These are phyloP conservation scores for Herpetospermum pedunculosum DNA, from an alignment of 306 rosid species.

Conservation along the genomic window DNA sequence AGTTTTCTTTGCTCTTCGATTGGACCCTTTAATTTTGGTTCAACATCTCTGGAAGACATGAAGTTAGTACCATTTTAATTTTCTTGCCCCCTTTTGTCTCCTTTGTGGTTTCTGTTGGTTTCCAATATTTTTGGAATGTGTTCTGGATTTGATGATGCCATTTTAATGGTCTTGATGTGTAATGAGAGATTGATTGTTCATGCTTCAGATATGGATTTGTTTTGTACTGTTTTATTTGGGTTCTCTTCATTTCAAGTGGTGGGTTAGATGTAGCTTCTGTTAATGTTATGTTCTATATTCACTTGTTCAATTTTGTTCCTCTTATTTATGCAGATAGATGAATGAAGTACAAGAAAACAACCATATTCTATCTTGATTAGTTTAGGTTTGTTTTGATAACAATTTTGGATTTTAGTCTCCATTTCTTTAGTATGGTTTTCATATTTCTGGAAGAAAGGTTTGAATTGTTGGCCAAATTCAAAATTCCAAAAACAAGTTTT, in stretches of 20 bases:
- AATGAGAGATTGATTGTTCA: neutral
- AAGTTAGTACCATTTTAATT: neutral
- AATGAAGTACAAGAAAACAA: neutral
- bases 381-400: no score
- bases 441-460: no score
- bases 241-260: neutral
- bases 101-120: neutral
- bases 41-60: neutral
- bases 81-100: neutral
- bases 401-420: no score
- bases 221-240: neutral
- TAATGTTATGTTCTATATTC: neutral
- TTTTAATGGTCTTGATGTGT: no score
- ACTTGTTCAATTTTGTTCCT: neutral
- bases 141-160: no score
- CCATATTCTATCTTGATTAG: neutral
- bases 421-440: no score
- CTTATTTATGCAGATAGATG: neutral
- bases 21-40: neutral
- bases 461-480: no score
- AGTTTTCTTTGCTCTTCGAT: neutral
- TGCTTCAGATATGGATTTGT: neutral
- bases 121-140: neutral
- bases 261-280: neutral
- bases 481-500: no score